Evolutionary conservation across 352 stramenopile species (phyloP), one percentile per base, ranked within the genome.

Genomic region (Globisporangium irregulare): DNA sequence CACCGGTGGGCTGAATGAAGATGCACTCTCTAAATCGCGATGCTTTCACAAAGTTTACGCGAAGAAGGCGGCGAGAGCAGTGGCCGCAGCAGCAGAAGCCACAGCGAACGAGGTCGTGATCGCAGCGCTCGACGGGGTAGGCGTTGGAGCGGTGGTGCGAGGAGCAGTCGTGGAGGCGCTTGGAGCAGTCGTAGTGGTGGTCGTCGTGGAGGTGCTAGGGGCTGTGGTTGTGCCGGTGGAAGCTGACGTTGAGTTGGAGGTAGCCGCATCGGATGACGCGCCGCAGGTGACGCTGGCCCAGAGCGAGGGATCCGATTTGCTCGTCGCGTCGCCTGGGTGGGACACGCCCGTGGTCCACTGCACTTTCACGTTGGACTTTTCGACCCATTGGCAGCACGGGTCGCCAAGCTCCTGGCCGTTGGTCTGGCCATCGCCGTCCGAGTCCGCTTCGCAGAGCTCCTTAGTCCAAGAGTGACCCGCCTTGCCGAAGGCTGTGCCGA

Each of bases 381-480:
- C 36, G 15, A 66, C 41, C 67, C 67, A 66, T 53, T 80, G 67
- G n/a, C 81, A 90, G 69, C 74, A 72, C 25, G 81, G 82, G 56
- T 90, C 81, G 9, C 81, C 81, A 18, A 90, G 74, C 62, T 90
- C 32, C 32, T 38, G 32, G 32, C 32, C 32, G 7, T 38, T 38
- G 32, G 32, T 38, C 7, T 38, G 32, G 12, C 81, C 81, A 64
- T 90, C 81, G 51, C 73, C 73, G 34, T 79, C 77, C 50, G 75
- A 69, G 60, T 82, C 77, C 9, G 59, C 57, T 10, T 81, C n/a
- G 61, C 77, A 85, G n/a, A 84, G 29, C 20, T 59, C 73, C 4
- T 20, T 41, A 3, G 70, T 82, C 77, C 77, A 84, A n/a, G 38
- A 50, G 20, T 66, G 50, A 0, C 60, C 59, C 0, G 54, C 54